Conservation (phyloP, 164 flowering plant genomes). For the Saururus chinensis region DNA sequence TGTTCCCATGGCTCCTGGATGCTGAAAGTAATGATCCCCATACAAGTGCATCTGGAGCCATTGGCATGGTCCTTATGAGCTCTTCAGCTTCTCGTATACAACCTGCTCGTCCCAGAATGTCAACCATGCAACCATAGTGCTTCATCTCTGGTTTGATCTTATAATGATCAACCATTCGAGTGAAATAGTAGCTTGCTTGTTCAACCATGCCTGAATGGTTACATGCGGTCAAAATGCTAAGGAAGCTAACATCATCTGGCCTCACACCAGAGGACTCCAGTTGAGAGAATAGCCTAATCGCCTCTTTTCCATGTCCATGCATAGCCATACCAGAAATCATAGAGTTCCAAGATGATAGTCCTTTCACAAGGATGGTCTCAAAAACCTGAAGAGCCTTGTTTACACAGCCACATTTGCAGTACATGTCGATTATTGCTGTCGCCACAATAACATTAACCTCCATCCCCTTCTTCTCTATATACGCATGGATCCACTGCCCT, state of each 20-base stretch:
- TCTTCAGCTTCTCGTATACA: slow-evolving; percentile 47
- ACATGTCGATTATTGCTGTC: slow-evolving; percentile 71
- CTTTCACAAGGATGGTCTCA: slow-evolving; percentile 19
- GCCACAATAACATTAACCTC: slow-evolving; percentile 37
- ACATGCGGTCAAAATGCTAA: slow-evolving; percentile 64
- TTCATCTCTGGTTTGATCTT: slow-evolving; percentile 43
- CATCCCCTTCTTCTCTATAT: slow-evolving; percentile 29
- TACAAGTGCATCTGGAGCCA: slow-evolving; percentile 41
- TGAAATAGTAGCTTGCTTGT: slow-evolving; percentile 39
- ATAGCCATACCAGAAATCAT: slow-evolving; percentile 67
- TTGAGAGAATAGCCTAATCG: slow-evolving; percentile 34
- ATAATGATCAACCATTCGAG: slow-evolving; percentile 34
- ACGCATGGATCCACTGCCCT: slow-evolving; percentile 72
- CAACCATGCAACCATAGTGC: slow-evolving; percentile 68
- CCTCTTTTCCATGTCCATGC: slow-evolving; percentile 47
- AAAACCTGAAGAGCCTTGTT: slow-evolving; percentile 43
- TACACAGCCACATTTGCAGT: slow-evolving; percentile 60
- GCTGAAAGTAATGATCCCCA: slow-evolving; percentile 66
- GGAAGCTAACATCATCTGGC: slow-evolving; percentile 55
- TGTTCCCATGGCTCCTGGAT: slow-evolving; percentile 37
- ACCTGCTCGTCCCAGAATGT: slow-evolving; percentile 53
- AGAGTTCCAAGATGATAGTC: slow-evolving; percentile 67
- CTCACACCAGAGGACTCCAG: slow-evolving; percentile 32
- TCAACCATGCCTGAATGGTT: slow-evolving; percentile 49
- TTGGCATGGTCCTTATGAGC: slow-evolving; percentile 44